These are phyloP conservation scores for Malus hybrid DNA, from an alignment of 331 rosid genomes.

Conservation along the genomic window DNA sequence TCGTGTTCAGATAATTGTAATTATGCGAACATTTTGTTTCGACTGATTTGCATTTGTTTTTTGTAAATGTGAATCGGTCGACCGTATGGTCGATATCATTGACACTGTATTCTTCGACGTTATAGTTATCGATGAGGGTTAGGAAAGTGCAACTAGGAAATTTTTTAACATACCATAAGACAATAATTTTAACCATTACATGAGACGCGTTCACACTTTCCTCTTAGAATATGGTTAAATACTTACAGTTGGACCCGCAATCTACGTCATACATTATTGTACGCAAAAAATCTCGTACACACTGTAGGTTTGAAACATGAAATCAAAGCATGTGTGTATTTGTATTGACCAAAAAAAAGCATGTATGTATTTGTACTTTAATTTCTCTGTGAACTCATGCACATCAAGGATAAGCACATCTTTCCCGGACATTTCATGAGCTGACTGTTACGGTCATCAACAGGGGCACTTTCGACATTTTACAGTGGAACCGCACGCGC, in stretches of 20 bases:
- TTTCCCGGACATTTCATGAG: too few relatives aligned
- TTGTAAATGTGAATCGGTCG: background rate
- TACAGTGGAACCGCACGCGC: constrained; percentile 4
- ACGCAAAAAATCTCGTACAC: too few relatives aligned
- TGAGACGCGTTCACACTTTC: background rate
- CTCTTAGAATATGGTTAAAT: background rate
- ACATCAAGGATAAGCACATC: background rate
- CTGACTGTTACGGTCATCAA: background rate
- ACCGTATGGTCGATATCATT: background rate
- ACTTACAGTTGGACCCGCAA: too few relatives aligned
- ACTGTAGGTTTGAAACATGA: background rate
- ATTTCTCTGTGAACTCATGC: background rate
- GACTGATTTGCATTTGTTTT: background rate
- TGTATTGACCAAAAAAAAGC: background rate
- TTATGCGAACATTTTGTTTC: background rate
- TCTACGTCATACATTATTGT: background rate
- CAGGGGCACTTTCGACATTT: constrained; percentile 7
- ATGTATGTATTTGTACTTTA: background rate
- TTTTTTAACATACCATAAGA: background rate
- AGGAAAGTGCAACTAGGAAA: background rate
- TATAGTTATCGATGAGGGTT: background rate
- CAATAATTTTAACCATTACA: background rate
- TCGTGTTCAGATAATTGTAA: background rate
- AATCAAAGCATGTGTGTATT: background rate
- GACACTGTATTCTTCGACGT: background rate